Percentiles rank a stretch among this genome's conserved stretches.
phyloP scores from a whole-genome alignment of 352 stramenopile species.

The Phytophthora sp. region DNA sequence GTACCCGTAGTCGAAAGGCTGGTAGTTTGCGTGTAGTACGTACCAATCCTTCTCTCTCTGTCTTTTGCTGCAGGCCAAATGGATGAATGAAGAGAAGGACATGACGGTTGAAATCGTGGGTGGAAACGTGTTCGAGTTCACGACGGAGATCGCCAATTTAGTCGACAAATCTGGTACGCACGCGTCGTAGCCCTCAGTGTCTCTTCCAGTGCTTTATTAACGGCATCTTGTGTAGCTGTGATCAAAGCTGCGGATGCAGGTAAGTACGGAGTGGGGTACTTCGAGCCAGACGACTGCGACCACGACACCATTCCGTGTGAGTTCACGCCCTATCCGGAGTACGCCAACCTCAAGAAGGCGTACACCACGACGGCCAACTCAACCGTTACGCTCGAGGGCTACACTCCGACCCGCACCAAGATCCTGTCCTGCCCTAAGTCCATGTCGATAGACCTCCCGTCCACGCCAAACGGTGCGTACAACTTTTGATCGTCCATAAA shows the following conservation, averaged over 20 bases:
- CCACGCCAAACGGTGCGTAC: conserved; percentile 43
- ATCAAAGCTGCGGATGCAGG: conserved; percentile 52
- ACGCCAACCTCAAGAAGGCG: conserved; percentile 71
- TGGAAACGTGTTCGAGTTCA: conserved; percentile 83
- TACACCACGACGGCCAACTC: conserved; percentile 75
- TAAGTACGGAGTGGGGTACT: conserved; percentile 82
- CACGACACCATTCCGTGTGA: conserved; percentile 55
- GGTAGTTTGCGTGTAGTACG: neutral
- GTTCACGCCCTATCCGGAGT: conserved; percentile 79
- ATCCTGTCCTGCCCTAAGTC: conserved; percentile 52
- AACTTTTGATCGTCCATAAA: conserved; percentile 9
- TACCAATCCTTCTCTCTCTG: neutral
- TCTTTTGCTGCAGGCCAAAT: conserved; percentile 49
- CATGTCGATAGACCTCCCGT: conserved; percentile 41
- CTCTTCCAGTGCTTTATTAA: neutral
- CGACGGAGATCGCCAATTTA: conserved; percentile 67
- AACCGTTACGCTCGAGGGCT: conserved; percentile 50
- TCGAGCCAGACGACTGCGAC: conserved; percentile 71
- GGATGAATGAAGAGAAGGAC: conserved; percentile 74
- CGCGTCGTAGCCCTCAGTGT: neutral
- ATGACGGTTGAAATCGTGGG: conserved; percentile 73
- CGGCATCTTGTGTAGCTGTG: conserved; percentile 47
- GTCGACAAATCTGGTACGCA: conserved; percentile 35
- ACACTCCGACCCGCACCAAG: conserved; percentile 36
- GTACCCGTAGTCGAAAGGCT: neutral